phyloP scores from a whole-genome alignment of 805 yeast genomes.

The Sugiyamaella floridensis region DNA sequence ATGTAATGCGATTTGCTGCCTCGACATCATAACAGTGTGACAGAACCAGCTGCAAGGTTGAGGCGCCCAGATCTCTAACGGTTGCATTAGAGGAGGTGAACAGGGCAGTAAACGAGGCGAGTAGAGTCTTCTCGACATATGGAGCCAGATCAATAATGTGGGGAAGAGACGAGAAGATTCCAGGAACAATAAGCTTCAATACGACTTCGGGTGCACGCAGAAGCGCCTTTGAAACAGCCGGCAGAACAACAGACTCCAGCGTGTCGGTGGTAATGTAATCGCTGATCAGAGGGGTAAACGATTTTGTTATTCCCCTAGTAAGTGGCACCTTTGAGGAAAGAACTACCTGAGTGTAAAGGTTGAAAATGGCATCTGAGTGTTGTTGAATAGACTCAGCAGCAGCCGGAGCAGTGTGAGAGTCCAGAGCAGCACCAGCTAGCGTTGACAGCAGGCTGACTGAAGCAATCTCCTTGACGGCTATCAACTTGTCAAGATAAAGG shows the following conservation, averaged over 20 bases:
- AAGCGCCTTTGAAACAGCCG: constrained; percentile 64
- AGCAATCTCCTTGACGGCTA: background rate
- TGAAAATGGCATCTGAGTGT: constrained; percentile 15
- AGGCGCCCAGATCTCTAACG: constrained; percentile 47
- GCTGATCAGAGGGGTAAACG: constrained; percentile 40
- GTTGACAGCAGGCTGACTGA: constrained; percentile 29
- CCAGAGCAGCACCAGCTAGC: constrained; percentile 28
- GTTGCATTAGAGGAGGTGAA: constrained; percentile 64
- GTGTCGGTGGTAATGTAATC: constrained; percentile 37
- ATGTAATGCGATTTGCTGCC: constrained; percentile 35
- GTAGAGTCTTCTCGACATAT: constrained; percentile 39
- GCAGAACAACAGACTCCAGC: constrained; percentile 40
- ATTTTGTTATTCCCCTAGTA: constrained; percentile 12
- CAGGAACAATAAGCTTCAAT: constrained; percentile 47
- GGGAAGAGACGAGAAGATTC: constrained; percentile 37
- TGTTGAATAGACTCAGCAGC: constrained; percentile 13
- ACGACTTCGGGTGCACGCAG: constrained; percentile 73
- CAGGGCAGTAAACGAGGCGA: constrained; percentile 45
- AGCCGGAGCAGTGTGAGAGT: constrained; percentile 17
- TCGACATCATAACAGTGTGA: constrained; percentile 24
- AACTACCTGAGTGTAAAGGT: constrained; percentile 26
- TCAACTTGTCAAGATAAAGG: constrained; percentile 5
- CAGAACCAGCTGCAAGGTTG: constrained; percentile 31
- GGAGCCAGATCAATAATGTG: constrained; percentile 38
- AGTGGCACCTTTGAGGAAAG: constrained; percentile 26